These are phyloP conservation scores for Neurospora terricola DNA, from an alignment of 495 filamentous ascomycete species.

Conservation along the genomic window DNA sequence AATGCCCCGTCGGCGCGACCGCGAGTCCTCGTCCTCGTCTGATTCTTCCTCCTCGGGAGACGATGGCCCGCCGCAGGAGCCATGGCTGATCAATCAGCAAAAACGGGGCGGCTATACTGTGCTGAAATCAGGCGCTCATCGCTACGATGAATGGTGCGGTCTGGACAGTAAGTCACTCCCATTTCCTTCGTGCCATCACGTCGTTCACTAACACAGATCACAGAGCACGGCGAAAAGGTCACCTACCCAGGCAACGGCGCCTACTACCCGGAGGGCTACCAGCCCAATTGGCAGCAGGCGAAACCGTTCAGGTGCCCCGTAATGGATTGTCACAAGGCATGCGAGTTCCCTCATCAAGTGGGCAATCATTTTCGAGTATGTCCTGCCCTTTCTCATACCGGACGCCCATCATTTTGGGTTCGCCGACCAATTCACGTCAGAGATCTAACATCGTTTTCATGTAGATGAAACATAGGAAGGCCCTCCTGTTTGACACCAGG, in stretches of 20 bases:
- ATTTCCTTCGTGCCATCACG: background rate
- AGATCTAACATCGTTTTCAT: background rate
- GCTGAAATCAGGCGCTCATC: background rate
- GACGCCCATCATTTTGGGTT: background rate
- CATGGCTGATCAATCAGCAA: background rate
- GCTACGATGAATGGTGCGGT: background rate
- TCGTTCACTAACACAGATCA: background rate
- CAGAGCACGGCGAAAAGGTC: background rate
- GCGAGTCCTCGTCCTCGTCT: background rate
- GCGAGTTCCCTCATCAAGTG: background rate
- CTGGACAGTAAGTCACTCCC: background rate
- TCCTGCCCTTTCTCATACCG: background rate
- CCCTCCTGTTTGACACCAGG: background rate
- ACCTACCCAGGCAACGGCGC: background rate
- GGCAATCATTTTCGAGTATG: background rate
- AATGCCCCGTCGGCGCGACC: background rate
- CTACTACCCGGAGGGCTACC: background rate
- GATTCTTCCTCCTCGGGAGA: background rate
- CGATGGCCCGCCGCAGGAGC: background rate
- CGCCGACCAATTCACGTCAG: background rate
- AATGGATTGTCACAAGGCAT: background rate
- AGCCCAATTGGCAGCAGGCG: background rate
- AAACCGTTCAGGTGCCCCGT: background rate
- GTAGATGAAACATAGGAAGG: background rate
- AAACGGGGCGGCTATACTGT: background rate